Conservation (phyloP, 176 grass and related monocot species). For the Puccinellia tenuiflora region DNA sequence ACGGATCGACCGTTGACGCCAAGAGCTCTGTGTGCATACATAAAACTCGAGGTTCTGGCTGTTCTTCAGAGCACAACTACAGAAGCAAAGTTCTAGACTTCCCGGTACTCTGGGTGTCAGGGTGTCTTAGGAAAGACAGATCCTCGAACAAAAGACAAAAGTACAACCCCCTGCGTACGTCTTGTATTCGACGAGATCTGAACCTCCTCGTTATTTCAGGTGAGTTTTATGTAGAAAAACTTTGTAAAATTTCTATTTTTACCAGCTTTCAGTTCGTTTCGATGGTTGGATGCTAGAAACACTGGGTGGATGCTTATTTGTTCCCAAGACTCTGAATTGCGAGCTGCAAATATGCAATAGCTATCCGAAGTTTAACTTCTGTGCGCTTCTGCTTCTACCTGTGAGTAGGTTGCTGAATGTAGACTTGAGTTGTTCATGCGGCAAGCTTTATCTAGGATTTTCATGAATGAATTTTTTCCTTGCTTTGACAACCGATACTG, state of each 20-base stretch:
- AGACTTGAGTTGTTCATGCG: neutral
- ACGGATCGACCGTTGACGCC: neutral
- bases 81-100: neutral
- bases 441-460: neutral
- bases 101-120: neutral
- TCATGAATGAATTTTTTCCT: neutral
- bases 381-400: neutral
- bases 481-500: neutral
- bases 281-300: neutral
- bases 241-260: neutral
- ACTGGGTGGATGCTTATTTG: neutral
- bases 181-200: neutral
- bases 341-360: neutral
- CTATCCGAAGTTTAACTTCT: neutral
- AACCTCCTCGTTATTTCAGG: neutral
- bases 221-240: neutral
- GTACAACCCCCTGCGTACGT: neutral
- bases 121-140: neutral
- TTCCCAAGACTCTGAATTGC: neutral
- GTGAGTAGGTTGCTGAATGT: neutral
- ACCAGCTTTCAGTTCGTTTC: neutral
- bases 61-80: neutral
- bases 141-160: neutral
- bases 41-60: neutral
- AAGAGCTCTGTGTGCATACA: neutral